Percentiles rank a stretch among this genome's conserved stretches.
Conservation (phyloP, 768 basidiomycete genomes). For the Butyriboletus loyo region DNA sequence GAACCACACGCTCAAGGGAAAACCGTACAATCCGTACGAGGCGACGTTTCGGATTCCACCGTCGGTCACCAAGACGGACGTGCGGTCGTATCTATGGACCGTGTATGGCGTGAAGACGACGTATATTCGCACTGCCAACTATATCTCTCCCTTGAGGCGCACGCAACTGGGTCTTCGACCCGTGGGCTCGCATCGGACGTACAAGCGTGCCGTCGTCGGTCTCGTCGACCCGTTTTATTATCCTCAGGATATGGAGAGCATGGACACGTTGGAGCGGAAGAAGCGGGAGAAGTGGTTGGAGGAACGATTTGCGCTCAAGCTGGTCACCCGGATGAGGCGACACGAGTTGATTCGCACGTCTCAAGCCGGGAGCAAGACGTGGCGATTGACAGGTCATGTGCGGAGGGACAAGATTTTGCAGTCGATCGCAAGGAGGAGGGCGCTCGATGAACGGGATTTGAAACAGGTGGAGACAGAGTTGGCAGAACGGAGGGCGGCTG, state of each 20-base stretch:
- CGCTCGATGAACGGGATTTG: conserved; percentile 40
- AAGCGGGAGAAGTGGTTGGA: conserved; percentile 63
- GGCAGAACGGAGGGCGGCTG: conserved; percentile 23
- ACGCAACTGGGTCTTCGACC: conserved; percentile 25
- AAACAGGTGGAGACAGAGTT: conserved; percentile 35
- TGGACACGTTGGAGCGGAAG: conserved; percentile 53
- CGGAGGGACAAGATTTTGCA: conserved; percentile 49
- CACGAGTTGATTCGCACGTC: conserved; percentile 35
- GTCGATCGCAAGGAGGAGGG: conserved; percentile 46
- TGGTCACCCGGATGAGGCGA: conserved; percentile 36
- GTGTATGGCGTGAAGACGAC: conserved; percentile 89
- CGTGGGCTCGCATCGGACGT: conserved; percentile 49
- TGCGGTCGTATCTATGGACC: conserved; percentile 79
- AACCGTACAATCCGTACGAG: conserved; percentile 91
- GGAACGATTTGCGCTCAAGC: conserved; percentile 46
- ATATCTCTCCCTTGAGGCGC: conserved; percentile 54
- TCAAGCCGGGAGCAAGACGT: conserved; percentile 35
- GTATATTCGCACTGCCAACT: conserved; percentile 95
- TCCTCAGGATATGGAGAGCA: conserved; percentile 76
- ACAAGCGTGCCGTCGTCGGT: conserved; percentile 91
- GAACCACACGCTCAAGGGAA: conserved; percentile 71
- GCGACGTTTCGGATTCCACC: conserved; percentile 93
- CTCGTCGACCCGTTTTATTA: conserved; percentile 93
- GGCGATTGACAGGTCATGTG: conserved; percentile 40
- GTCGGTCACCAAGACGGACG: conserved; percentile 87